Evolutionary conservation across 345 rosid genomes (phyloP), one percentile per base, ranked within the genome.

Genomic region (Kandelia obovata): DNA sequence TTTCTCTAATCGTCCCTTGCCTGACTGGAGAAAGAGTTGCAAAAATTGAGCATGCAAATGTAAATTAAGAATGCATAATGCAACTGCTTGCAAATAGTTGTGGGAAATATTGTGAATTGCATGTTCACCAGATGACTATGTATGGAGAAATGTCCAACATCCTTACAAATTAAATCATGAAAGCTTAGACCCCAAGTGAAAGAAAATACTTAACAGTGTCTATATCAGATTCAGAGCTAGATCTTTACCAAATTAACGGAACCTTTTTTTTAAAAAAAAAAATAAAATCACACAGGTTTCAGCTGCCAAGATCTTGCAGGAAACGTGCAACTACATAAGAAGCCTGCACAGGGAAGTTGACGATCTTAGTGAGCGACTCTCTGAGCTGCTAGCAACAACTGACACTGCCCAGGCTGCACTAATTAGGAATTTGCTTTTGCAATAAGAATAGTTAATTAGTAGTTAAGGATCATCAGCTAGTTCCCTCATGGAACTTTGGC

Each of bases 281-380:
- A 2, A 43, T 13, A 11, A 2, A 2, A 13, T 43, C 49, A 43
- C 43, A 55, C 74, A 90, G 96, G 96, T 80, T 26, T 88, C 96
- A 53, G 88, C 96, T 1, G 84, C 87, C 3, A 85, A 83, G 68
- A 90, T 86, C 35, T 73, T 90, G 63, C 96, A 90, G 68, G 93
- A 90, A 72, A 90, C 93, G 16, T 90, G 96, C 83, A 88, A 79
- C 91, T 90, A 90, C 80, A 90, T 90, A 39, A 83, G 87, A 77
- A 88, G 72, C 80, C 82, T 90, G 72, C 90, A 90, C 57, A 82
- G 86, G 82, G 96, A 90, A 58, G 91, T 88, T 47, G 96, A 86
- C 67, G 91, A 83, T 82, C 83, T 90, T 30, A 90, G 96, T 69
- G 96, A 88, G 78, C 75, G 96, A 61, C 77, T 90, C 15, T 86